A percentile compares a stretch with the other conserved stretches of the same genome.
phyloP scores from a whole-genome alignment of 73 alveolate genomes.

The Tetrahymena borealis region DNA sequence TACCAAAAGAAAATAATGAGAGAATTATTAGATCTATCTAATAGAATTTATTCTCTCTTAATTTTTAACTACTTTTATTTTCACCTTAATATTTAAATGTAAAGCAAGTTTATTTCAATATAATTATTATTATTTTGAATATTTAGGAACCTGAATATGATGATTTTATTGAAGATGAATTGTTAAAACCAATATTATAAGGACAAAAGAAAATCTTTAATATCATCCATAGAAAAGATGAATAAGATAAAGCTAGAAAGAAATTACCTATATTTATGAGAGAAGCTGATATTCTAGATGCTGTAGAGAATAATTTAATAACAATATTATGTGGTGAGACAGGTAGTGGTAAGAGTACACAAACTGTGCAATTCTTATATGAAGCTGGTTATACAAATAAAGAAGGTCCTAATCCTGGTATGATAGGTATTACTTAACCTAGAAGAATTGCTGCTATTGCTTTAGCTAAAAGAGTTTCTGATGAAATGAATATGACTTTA shows the following conservation, averaged over 20 bases:
- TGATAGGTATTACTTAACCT: constrained; percentile 94
- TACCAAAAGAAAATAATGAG: too few relatives aligned
- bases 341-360: constrained; percentile 97
- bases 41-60: too few relatives aligned
- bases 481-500: constrained; percentile 69
- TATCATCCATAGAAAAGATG: constrained; percentile 15
- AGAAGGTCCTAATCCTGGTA: constrained; percentile 38
- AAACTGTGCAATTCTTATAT: constrained; percentile 87
- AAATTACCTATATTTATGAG: constrained; percentile 83
- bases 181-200: neutral
- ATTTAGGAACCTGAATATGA: constrained; percentile 8
- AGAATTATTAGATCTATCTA: too few relatives aligned
- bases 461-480: constrained; percentile 84
- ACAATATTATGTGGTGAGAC: constrained; percentile 97
- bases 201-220: constrained; percentile 20
- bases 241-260: constrained; percentile 49
- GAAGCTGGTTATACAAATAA: constrained; percentile 70
- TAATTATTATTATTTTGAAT: constrained; percentile 14
- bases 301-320: constrained; percentile 78
- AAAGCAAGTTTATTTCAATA: neutral
- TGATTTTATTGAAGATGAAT: constrained; percentile 6
- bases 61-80: too few relatives aligned
- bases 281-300: constrained; percentile 90
- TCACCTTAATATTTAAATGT: too few relatives aligned
- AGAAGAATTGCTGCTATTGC: constrained; percentile 97